Conservation (phyloP, 2,329 filamentous ascomycete species). For the Paramyrothecium roridum region DNA sequence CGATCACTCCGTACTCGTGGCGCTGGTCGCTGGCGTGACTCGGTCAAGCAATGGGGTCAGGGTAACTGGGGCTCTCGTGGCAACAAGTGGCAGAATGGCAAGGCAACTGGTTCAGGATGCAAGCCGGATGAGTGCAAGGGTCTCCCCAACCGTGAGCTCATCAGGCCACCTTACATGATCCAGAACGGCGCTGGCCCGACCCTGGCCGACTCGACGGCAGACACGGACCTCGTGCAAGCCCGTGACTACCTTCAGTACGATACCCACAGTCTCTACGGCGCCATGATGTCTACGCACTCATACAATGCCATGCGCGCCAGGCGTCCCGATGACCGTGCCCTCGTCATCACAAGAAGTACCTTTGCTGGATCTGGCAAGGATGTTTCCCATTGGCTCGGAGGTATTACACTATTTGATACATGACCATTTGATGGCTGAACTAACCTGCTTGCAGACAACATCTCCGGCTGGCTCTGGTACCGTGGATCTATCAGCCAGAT, state of each 20-base stretch:
- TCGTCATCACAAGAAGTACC: conserved; percentile 74
- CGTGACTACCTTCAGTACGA: conserved; percentile 38
- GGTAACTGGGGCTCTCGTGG: conserved; percentile 6
- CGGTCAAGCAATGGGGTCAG: conserved; percentile 10
- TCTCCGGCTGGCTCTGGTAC: conserved; percentile 54
- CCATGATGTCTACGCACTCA: conserved; percentile 68
- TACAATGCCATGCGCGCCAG: conserved; percentile 63
- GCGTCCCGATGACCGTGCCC: conserved; percentile 59
- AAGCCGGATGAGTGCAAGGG: conserved; percentile 15
- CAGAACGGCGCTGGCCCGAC: conserved; percentile 20
- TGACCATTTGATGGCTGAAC: background rate
- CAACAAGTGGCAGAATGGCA: conserved; percentile 13
- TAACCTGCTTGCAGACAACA: conserved; percentile 16
- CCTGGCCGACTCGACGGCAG: conserved; percentile 14
- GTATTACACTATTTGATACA: conserved; percentile 2
- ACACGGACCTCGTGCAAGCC: conserved; percentile 18
- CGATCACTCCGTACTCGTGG: conserved; percentile 3
- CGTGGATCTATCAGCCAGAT: conserved; percentile 55
- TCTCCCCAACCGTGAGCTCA: conserved; percentile 17
- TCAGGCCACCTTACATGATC: conserved; percentile 18
- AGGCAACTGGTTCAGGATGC: conserved; percentile 17
- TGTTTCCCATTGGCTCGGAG: conserved; percentile 58
- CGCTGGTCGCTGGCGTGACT: conserved; percentile 9
- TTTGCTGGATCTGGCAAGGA: conserved; percentile 69
- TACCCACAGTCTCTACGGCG: conserved; percentile 74